phyloP scores from a whole-genome alignment of 2,329 filamentous ascomycete genomes.

The Penicillium palitans region DNA sequence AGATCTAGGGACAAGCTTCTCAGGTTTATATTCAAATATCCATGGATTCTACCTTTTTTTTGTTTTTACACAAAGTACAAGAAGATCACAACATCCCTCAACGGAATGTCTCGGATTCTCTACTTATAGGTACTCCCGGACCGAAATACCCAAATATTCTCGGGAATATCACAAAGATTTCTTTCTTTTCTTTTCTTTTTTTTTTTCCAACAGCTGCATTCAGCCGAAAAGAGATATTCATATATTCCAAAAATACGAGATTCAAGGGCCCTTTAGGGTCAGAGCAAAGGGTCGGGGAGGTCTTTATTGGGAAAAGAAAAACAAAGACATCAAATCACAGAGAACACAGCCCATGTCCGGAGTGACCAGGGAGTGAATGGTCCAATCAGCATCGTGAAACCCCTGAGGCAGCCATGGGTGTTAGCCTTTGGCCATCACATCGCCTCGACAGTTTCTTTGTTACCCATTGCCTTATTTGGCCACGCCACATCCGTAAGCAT shows the following conservation, averaged over 20 bases:
- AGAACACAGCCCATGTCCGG: background rate
- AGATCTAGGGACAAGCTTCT: constrained; percentile 10
- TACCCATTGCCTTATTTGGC: constrained; percentile 12
- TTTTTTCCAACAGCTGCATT: background rate
- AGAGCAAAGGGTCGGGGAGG: background rate
- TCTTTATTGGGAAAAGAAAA: background rate
- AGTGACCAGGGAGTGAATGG: constrained; percentile 5
- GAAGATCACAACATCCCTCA: background rate
- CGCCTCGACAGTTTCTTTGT: constrained; percentile 20
- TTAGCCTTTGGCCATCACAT: constrained; percentile 8
- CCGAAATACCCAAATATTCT: background rate
- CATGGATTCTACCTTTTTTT: background rate
- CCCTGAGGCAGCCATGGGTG: constrained; percentile 14
- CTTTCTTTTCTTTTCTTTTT: too few relatives aligned
- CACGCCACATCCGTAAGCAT: constrained; percentile 15
- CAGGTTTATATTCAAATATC: constrained; percentile 11
- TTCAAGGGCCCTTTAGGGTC: too few relatives aligned
- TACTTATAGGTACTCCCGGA: background rate
- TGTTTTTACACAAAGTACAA: constrained; percentile 2
- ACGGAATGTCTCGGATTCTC: constrained; percentile 7
- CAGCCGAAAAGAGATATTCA: background rate
- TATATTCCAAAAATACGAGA: background rate
- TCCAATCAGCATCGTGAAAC: constrained; percentile 10
- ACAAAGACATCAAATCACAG: background rate
- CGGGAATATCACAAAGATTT: background rate